Conservation (phyloP, 2,329 filamentous ascomycete species). For the Phialophora chinensis region DNA sequence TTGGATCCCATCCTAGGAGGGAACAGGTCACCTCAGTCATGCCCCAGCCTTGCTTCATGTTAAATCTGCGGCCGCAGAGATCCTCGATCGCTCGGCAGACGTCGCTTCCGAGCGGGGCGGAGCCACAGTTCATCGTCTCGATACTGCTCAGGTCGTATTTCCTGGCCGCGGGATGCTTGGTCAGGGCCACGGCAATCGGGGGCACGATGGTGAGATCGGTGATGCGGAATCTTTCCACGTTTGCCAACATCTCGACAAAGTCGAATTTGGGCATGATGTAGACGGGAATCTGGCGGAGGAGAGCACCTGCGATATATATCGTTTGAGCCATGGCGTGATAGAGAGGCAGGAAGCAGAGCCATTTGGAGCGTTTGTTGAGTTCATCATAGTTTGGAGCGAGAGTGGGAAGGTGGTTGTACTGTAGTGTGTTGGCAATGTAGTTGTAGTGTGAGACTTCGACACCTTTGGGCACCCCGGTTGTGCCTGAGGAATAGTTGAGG, state of each 20-base stretch:
- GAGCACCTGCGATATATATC: slow-evolving; percentile 39
- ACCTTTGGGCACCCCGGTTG: slow-evolving; percentile 59
- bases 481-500: slow-evolving; percentile 60
- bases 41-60: slow-evolving; percentile 71
- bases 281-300: slow-evolving; percentile 72
- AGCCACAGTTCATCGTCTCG: neutral
- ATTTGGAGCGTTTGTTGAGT: neutral
- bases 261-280: slow-evolving; percentile 58
- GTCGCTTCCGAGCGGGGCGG: slow-evolving; percentile 1
- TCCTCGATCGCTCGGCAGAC: neutral
- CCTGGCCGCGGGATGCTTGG: slow-evolving; percentile 46
- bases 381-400: slow-evolving; percentile 20
- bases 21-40: slow-evolving; percentile 72
- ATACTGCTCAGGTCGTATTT: slow-evolving; percentile 70
- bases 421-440: slow-evolving; percentile 52
- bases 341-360: slow-evolving; percentile 17
- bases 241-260: slow-evolving; percentile 47
- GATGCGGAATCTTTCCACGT: slow-evolving; percentile 51
- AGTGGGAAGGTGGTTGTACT: slow-evolving; percentile 26
- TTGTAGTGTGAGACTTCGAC: slow-evolving; percentile 58
- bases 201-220: slow-evolving; percentile 58
- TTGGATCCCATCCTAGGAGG: neutral
- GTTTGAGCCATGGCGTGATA: slow-evolving; percentile 18
- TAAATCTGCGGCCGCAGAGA: slow-evolving; percentile 40
- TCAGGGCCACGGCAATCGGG: slow-evolving; percentile 48